Evolutionary conservation across 192 early-diverging fungal species (phyloP).

Genomic region (Backusella sp.): DNA sequence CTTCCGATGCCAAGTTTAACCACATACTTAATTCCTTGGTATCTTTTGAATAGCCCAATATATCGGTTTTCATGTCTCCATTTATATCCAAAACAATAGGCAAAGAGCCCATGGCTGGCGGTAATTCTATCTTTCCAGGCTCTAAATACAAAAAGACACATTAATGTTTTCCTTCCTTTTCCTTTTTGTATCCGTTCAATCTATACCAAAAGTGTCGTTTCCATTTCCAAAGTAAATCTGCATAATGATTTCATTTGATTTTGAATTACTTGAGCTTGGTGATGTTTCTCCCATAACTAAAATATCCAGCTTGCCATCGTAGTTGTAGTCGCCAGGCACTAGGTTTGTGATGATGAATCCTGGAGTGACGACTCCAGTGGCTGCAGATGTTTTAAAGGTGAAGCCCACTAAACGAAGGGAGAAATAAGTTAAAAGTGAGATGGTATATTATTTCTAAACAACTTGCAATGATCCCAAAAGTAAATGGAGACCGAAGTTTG

Average conservation of each 20-base stretch:
- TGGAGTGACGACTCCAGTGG: conserved; percentile 26
- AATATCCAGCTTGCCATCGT: conserved; percentile 85
- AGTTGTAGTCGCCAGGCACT: conserved; percentile 85
- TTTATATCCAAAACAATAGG: conserved; percentile 63
- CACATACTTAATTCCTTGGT: conserved; percentile 40
- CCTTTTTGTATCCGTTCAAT: not conserved
- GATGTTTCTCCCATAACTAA: conserved; percentile 68
- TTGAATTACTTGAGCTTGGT: conserved; percentile 3
- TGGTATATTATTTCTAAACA: not conserved
- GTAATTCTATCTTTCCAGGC: conserved; percentile 34
- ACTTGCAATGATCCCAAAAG: conserved; percentile 65
- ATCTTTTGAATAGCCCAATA: conserved; percentile 51
- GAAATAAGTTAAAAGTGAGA: not conserved
- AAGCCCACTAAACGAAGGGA: conserved; percentile 26
- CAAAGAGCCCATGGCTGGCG: conserved; percentile 45
- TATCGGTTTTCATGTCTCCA: conserved; percentile 60
- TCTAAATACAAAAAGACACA: conserved; percentile 23
- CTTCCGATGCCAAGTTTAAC: conserved; percentile 41
- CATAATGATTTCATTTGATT: conserved; percentile 55
- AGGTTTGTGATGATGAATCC: conserved; percentile 66
- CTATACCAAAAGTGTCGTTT: conserved; percentile 49
- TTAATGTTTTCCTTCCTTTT: not conserved
- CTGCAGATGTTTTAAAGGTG: conserved; percentile 16
- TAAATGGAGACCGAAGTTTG: conserved; percentile 69
- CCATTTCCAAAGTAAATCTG: conserved; percentile 74